Conservation (phyloP, 345 rosid species). For the Mallotus nudiflorus region DNA sequence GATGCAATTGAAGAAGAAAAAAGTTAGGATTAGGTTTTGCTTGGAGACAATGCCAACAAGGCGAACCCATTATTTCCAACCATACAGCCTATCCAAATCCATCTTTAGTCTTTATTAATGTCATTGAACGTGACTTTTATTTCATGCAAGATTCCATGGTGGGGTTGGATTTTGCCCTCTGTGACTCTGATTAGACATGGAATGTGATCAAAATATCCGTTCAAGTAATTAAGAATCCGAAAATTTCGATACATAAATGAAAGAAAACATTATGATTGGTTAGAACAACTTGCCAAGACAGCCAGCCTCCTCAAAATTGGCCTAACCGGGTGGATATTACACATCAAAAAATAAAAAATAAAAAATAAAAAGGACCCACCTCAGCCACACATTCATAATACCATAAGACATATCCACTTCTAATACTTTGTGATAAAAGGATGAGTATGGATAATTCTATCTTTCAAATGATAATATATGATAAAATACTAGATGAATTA, state of each 20-base stretch:
- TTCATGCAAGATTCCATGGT: constrained; percentile 15
- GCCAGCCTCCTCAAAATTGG: not conserved
- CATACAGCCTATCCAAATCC: not conserved
- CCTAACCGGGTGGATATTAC: constrained; percentile 2
- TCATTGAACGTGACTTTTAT: not conserved
- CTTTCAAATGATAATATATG: not conserved
- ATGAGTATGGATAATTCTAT: constrained; percentile 5
- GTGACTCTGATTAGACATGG: not conserved
- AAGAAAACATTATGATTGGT: not conserved
- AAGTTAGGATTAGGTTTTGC: not conserved
- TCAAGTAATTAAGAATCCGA: not conserved
- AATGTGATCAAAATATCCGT: not conserved
- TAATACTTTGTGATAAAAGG: not conserved
- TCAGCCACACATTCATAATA: not conserved
- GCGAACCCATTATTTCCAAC: not conserved
- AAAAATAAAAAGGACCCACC: constrained; percentile 10
- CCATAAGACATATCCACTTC: not conserved
- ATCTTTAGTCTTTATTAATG: not conserved
- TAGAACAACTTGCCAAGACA: not conserved
- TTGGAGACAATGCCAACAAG: constrained; percentile 1
- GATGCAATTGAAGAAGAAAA: not conserved
- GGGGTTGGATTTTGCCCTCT: not conserved
- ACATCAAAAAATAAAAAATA: too few species aligned
- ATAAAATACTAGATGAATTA: too few species aligned
- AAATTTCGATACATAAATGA: not conserved